phyloP scores from a whole-genome alignment of 2,329 filamentous ascomycete genomes.

The Neonectria faginata region DNA sequence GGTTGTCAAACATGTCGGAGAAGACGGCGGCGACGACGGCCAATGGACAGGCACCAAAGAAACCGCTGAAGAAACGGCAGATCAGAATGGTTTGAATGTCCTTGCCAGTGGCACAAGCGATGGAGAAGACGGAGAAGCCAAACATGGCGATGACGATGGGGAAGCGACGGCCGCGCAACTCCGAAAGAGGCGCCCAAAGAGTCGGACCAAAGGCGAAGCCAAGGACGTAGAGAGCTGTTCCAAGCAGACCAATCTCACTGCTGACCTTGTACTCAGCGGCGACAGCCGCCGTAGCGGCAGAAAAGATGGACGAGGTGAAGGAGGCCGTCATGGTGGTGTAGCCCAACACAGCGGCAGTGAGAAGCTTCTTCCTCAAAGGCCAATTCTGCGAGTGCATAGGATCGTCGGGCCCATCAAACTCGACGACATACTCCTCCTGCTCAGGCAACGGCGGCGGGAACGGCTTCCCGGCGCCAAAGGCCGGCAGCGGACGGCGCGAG shows the following conservation, averaged over 20 bases:
- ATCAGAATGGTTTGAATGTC: conserved; percentile 77
- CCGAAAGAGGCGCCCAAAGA: conserved; percentile 79
- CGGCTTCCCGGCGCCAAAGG: conserved; percentile 79
- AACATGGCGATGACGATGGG: conserved; percentile 72
- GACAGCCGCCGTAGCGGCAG: conserved; percentile 70
- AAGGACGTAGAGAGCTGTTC: conserved; percentile 77
- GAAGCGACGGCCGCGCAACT: conserved; percentile 75
- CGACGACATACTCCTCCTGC: conserved; percentile 82
- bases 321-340: conserved; percentile 79
- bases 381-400: conserved; percentile 91
- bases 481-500: conserved; percentile 70
- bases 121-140: conserved; percentile 76
- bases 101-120: conserved; percentile 73
- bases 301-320: conserved; percentile 82
- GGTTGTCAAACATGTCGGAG: conserved; percentile 77
- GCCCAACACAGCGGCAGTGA: conserved; percentile 75
- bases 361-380: conserved; percentile 80
- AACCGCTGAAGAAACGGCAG: conserved; percentile 79
- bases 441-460: conserved; percentile 78
- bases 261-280: conserved; percentile 70
- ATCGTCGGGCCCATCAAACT: conserved; percentile 86
- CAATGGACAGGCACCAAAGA: conserved; percentile 76
- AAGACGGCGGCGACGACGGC: conserved; percentile 78
- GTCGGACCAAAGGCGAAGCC: conserved; percentile 79
- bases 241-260: conserved; percentile 71